These are phyloP conservation scores for Russula foetens DNA, from an alignment of 768 basidiomycete genomes.

Conservation along the genomic window DNA sequence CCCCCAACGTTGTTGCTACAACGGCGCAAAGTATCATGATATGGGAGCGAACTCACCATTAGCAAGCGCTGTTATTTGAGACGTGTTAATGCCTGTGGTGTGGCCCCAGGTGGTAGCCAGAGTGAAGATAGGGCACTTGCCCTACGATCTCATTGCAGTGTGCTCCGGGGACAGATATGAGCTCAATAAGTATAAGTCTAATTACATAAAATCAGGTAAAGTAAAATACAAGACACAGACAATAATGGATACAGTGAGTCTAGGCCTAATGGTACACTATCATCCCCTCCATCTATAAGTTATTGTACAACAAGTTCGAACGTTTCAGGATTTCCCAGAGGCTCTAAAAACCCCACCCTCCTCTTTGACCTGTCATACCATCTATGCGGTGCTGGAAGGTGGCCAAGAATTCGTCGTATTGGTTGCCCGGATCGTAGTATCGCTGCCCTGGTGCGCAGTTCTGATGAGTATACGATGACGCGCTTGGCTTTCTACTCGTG, in stretches of 20 bases:
- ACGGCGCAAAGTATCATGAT: neutral
- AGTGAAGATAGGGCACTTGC: neutral
- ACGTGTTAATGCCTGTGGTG: neutral
- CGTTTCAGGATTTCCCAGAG: too few relatives aligned
- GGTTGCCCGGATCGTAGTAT: neutral
- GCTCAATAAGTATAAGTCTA: neutral
- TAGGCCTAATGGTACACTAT: too few relatives aligned
- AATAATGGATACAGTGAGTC: too few relatives aligned
- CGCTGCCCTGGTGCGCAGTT: neutral
- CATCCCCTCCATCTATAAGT: too few relatives aligned
- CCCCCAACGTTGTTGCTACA: neutral
- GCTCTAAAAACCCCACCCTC: slow-evolving; percentile 13
- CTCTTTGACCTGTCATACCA: slow-evolving; percentile 12
- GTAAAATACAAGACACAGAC: too few relatives aligned
- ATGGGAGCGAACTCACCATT: neutral
- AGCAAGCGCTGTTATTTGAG: neutral
- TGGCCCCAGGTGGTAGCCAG: neutral
- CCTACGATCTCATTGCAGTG: neutral
- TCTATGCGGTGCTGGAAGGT: slow-evolving; percentile 13
- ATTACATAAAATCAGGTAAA: neutral
- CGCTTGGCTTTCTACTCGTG: neutral
- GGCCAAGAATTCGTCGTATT: slow-evolving; percentile 14
- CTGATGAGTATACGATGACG: neutral
- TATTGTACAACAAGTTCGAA: too few relatives aligned
- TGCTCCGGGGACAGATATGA: neutral